Evolutionary conservation across 305 asterid genomes (phyloP).

Genomic region (Fraxinus xanthoxyloides): DNA sequence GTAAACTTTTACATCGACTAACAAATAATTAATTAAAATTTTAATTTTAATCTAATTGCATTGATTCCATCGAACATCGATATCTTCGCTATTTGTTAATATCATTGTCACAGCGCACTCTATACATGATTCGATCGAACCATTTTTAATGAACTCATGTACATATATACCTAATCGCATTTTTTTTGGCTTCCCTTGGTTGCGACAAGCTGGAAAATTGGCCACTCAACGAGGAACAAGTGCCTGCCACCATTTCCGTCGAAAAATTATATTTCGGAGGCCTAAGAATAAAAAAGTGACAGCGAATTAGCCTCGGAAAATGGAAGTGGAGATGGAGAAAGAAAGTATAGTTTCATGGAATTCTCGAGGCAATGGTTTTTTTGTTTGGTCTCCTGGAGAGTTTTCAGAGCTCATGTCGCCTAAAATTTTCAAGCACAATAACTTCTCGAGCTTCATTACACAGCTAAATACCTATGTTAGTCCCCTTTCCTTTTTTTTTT

Average conservation of each 20-base stretch:
- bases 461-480: slow-evolving; percentile 48
- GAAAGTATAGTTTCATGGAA: slow-evolving; percentile 47
- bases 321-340: not conserved
- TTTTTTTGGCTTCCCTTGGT: not conserved
- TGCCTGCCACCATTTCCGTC: slow-evolving; percentile 55
- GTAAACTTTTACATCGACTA: not conserved
- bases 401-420: slow-evolving; percentile 33
- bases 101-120: not conserved
- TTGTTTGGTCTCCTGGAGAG: slow-evolving; percentile 46
- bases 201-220: slow-evolving; percentile 20
- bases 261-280: slow-evolving; percentile 52
- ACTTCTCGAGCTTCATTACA: slow-evolving; percentile 39
- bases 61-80: not conserved
- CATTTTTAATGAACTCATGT: not conserved
- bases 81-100: not conserved
- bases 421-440: slow-evolving; percentile 39
- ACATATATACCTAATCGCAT: not conserved
- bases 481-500: no score
- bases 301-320: not conserved
- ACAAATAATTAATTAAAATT: not conserved
- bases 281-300: slow-evolving; percentile 31
- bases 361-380: slow-evolving; percentile 34
- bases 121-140: not conserved
- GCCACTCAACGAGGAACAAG: slow-evolving; percentile 18
- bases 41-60: not conserved